Percentiles rank a stretch among this genome's conserved stretches.
phyloP scores from a whole-genome alignment of 805 yeast species.

The Wickerhamiella bombiphila region DNA sequence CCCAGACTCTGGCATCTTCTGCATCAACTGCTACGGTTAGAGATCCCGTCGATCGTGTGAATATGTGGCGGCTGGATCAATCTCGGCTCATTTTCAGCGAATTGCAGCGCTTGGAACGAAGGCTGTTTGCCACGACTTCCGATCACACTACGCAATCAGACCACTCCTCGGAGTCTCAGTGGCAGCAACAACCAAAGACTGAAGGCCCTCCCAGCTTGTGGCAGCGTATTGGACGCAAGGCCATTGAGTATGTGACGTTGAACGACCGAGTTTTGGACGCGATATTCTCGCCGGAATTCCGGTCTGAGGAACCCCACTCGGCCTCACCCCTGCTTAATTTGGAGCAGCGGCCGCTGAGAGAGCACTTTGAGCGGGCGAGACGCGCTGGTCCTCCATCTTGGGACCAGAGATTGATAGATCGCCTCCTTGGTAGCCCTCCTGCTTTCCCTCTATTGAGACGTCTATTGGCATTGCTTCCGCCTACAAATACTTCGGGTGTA shows the following conservation, averaged over 20 bases:
- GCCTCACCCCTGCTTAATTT: background rate
- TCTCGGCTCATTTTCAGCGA: constrained; percentile 21
- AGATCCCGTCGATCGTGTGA: constrained; percentile 25
- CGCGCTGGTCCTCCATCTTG: constrained; percentile 11
- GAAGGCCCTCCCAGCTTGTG: constrained; percentile 5
- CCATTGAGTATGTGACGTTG: constrained; percentile 15
- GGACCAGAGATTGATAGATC: constrained; percentile 8
- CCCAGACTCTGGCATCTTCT: background rate
- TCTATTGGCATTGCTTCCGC: background rate
- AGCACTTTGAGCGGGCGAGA: constrained; percentile 6
- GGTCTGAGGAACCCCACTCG: background rate
- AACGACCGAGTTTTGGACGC: constrained; percentile 26
- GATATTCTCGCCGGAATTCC: constrained; percentile 20
- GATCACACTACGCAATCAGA: background rate
- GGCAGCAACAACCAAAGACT: too few relatives aligned
- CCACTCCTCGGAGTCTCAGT: background rate
- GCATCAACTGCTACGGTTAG: constrained; percentile 2
- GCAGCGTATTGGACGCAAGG: constrained; percentile 9
- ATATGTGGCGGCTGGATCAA: constrained; percentile 30
- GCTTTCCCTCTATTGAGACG: constrained; percentile 1
- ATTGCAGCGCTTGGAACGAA: constrained; percentile 17
- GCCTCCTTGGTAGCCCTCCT: constrained; percentile 1
- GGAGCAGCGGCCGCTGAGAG: background rate
- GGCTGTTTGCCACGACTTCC: constrained; percentile 1
- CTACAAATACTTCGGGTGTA: background rate